Evolutionary conservation across 1,284 basidiomycete species (phyloP), one percentile per base, ranked within the genome.

Genomic region (Boletellus dicymbophilus): DNA sequence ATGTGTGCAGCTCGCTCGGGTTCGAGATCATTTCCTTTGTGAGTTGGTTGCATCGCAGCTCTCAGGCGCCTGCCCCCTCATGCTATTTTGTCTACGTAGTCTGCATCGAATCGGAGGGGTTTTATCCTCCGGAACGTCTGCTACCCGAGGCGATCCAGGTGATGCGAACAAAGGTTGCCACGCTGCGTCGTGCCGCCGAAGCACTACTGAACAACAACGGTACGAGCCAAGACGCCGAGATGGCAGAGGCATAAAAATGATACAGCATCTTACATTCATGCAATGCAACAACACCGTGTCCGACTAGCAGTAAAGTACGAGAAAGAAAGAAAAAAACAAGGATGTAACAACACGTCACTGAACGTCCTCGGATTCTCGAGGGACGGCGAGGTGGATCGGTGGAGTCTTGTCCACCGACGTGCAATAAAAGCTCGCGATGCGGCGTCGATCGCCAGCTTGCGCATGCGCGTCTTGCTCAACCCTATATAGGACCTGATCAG

Each of bases 21-120:
- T 98, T 44, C 77, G 95, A 46, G 95, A 99, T 74, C 91, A 90
- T 73, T 99, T 98, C 69, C 80, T 99, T 53, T 98, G 95, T 95
- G 59, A 55, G 82, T 76, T n/a, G n/a, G 16, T 25, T 36, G 46
- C 18, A 11, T 41, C 21, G n/a, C n/a, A 7, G 6, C 15, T 39
- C 5, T 31, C 28, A 6, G 40, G 46, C 39, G 23, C 42, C 7
- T 7, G 13, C 39, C 37, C n/a, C 39, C 38, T 48, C 33, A 41
- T 41, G 41, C 37, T 25, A 25, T 27, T 25, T 33, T n/a, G n/a
- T n/a, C 1, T 46, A 43, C 52, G 6, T 58, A 96, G 94, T 93
- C 76, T 90, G 84, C 55, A 78, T 98, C 46, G 95, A 98, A 71
- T 93, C 92, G 0, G 91, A 95, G 56, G 89, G 95, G 3, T 82